These are phyloP conservation scores for Cicer judaicum DNA, from an alignment of 306 rosid genomes.

Conservation along the genomic window DNA sequence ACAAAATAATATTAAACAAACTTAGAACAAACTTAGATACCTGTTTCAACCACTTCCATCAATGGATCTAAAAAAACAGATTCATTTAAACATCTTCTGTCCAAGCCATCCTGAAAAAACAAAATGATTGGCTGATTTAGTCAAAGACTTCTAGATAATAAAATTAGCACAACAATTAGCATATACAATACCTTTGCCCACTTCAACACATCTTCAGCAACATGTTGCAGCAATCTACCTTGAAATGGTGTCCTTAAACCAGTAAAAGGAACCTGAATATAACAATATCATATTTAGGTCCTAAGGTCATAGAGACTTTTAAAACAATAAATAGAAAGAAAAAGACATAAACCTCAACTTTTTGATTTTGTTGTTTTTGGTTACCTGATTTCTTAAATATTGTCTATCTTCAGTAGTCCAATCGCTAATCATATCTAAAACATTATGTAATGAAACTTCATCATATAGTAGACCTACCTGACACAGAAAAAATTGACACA, in stretches of 20 bases:
- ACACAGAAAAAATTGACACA: slow-evolving; percentile 34
- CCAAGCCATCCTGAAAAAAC: slow-evolving; percentile 42
- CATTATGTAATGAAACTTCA: slow-evolving; percentile 77
- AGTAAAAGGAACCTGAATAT: slow-evolving; percentile 62
- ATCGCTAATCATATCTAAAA: slow-evolving; percentile 76
- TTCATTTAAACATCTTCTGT: slow-evolving; percentile 45
- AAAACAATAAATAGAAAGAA: background rate
- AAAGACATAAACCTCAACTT: no score
- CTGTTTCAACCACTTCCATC: slow-evolving; percentile 36
- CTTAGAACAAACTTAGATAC: no score
- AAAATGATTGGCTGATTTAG: background rate
- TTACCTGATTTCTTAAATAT: slow-evolving; percentile 80
- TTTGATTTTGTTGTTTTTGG: background rate
- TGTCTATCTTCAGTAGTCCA: slow-evolving; percentile 79
- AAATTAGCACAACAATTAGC: slow-evolving; percentile 28
- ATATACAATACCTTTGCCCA: slow-evolving; percentile 44
- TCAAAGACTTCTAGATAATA: background rate
- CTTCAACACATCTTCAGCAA: slow-evolving; percentile 54
- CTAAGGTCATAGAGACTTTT: background rate
- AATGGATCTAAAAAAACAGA: slow-evolving; percentile 38
- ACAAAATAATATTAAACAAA: background rate
- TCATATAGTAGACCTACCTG: slow-evolving; percentile 91
- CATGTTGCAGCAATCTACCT: slow-evolving; percentile 46
- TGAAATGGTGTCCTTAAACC: slow-evolving; percentile 80
- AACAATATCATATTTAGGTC: background rate